Conservation (phyloP, 2,329 filamentous ascomycete species). For the Trichoderma sp. region DNA sequence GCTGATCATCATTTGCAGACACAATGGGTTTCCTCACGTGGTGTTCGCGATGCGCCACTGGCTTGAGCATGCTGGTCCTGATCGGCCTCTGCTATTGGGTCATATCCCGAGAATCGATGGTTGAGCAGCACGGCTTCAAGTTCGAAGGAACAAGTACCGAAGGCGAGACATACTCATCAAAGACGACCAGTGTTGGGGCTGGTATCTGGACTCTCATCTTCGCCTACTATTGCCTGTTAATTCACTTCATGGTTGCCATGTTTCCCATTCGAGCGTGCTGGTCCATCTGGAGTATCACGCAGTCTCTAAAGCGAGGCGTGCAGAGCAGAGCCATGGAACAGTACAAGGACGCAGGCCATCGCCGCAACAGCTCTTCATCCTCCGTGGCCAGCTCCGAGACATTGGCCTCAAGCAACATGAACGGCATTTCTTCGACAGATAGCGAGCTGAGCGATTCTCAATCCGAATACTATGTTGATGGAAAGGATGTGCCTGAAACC, state of each 20-base stretch:
- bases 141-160: conserved; percentile 41
- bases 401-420: conserved; percentile 40
- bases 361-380: conserved; percentile 52
- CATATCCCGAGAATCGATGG: conserved; percentile 49
- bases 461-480: conserved; percentile 46
- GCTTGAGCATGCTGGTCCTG: conserved; percentile 52
- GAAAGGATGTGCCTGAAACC: conserved; percentile 40
- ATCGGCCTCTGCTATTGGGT: conserved; percentile 54
- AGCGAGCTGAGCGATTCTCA: conserved; percentile 54
- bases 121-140: conserved; percentile 44
- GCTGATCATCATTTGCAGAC: background rate
- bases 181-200: conserved; percentile 37
- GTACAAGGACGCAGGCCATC: conserved; percentile 44
- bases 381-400: conserved; percentile 58
- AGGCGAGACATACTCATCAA: conserved; percentile 31
- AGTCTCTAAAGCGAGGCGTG: conserved; percentile 46
- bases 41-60: conserved; percentile 54
- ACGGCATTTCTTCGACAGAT: conserved; percentile 47
- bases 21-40: conserved; percentile 55
- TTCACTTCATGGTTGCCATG: conserved; percentile 62
- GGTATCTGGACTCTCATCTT: conserved; percentile 55
- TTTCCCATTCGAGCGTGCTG: conserved; percentile 64
- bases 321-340: conserved; percentile 47
- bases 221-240: conserved; percentile 62
- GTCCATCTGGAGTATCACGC: conserved; percentile 58